phyloP scores from a whole-genome alignment of 2,329 filamentous ascomycete genomes.

The Fusarium verrucosum region DNA sequence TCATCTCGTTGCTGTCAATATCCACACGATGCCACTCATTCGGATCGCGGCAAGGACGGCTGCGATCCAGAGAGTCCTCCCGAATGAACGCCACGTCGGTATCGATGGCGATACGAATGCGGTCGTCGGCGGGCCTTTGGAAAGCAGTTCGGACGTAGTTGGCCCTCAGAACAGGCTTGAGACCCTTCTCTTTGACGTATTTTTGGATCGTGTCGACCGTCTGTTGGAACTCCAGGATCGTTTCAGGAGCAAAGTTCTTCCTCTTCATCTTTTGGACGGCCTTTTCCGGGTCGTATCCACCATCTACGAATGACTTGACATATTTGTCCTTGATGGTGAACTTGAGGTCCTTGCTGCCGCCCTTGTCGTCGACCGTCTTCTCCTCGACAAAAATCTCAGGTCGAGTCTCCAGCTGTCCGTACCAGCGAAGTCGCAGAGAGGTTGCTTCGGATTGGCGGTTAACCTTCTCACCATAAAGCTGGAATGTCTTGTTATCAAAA shows the following conservation, averaged over 20 bases:
- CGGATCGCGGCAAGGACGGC: conserved; percentile 88
- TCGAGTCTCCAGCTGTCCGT: conserved; percentile 80
- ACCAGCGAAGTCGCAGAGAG: conserved; percentile 90
- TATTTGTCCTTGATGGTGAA: conserved; percentile 96
- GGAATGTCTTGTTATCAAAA: conserved; percentile 88
- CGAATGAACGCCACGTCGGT: conserved; percentile 90
- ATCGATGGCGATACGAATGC: conserved; percentile 91
- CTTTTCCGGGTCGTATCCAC: conserved; percentile 93
- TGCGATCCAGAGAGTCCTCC: conserved; percentile 77
- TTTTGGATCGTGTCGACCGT: conserved; percentile 80
- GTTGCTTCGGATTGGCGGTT: conserved; percentile 77
- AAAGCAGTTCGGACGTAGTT: conserved; percentile 96
- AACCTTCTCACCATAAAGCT: conserved; percentile 87
- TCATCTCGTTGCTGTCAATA: conserved; percentile 83
- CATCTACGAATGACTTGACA: conserved; percentile 84
- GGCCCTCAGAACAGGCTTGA: conserved; percentile 87
- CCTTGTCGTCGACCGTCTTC: conserved; percentile 82
- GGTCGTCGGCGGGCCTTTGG: conserved; percentile 92
- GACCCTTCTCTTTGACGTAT: conserved; percentile 78
- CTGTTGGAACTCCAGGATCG: conserved; percentile 74
- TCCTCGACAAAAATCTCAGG: conserved; percentile 89
- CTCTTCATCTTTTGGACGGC: conserved; percentile 86
- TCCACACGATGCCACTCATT: conserved; percentile 91
- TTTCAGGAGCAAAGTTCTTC: conserved; percentile 71
- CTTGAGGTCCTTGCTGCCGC: conserved; percentile 79